Conservation (phyloP, 352 stramenopile genomes). For the Globisporangium alternatum region DNA sequence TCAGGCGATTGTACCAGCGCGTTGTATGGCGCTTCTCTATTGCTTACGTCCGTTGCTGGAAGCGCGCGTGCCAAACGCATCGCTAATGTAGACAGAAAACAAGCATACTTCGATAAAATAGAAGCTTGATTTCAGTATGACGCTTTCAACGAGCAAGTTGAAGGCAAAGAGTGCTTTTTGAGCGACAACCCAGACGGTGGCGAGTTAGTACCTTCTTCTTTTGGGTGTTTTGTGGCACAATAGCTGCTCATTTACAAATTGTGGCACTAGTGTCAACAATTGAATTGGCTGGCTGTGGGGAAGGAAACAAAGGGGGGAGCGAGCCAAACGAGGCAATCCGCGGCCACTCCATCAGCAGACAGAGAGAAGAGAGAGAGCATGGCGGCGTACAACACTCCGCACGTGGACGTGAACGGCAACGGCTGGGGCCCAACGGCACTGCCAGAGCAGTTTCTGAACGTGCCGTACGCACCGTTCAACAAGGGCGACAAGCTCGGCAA, state of each 20-base stretch:
- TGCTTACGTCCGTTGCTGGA: too few species aligned
- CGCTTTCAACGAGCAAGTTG: too few species aligned
- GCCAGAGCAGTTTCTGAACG: slow-evolving; percentile 88
- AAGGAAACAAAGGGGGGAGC: not conserved
- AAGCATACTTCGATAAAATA: too few species aligned
- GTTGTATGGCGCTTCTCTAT: too few species aligned
- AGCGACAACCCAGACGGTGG: not conserved
- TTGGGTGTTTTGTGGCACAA: not conserved
- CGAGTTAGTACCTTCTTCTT: too few species aligned
- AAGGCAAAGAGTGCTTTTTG: not conserved
- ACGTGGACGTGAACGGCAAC: slow-evolving; percentile 77
- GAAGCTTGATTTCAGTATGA: too few species aligned
- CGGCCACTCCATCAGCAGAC: not conserved
- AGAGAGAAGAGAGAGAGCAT: slow-evolving; percentile 27
- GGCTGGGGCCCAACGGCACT: slow-evolving; percentile 86
- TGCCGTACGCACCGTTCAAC: slow-evolving; percentile 96
- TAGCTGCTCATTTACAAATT: not conserved
- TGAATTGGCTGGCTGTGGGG: slow-evolving; percentile 3
- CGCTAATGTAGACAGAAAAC: too few species aligned
- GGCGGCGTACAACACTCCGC: slow-evolving; percentile 70
- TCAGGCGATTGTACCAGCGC: too few species aligned
- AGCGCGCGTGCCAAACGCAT: too few species aligned
- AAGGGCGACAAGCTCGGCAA: slow-evolving; percentile 94
- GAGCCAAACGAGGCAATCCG: not conserved
- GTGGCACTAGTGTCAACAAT: not conserved